Percentiles rank a stretch among this genome's conserved stretches.
Conservation (phyloP, 352 stramenopile species). For the Globisporangium paroecandrum region DNA sequence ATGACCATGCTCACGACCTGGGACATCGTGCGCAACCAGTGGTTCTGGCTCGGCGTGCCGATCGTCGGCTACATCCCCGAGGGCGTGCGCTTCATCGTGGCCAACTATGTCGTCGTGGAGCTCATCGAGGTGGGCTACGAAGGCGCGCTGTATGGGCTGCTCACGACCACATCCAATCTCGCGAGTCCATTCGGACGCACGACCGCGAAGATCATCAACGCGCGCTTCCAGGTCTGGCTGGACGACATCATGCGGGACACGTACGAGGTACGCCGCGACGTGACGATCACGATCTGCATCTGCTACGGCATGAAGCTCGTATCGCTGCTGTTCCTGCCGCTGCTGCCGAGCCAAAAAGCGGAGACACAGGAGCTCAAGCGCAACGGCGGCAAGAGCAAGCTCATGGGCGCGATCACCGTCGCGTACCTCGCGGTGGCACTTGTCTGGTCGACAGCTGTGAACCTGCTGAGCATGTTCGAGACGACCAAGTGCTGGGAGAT, state of each 20-base stretch:
- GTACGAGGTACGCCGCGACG: constrained; percentile 40
- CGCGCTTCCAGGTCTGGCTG: constrained; percentile 47
- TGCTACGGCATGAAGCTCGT: constrained; percentile 55
- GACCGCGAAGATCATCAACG: constrained; percentile 50
- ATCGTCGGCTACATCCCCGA: constrained; percentile 48
- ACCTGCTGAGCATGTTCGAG: constrained; percentile 48
- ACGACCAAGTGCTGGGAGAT: constrained; percentile 58
- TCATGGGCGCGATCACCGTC: constrained; percentile 36
- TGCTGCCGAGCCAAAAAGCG: constrained; percentile 47
- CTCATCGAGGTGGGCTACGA: constrained; percentile 46
- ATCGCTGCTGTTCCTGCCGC: constrained; percentile 41
- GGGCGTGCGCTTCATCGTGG: constrained; percentile 56
- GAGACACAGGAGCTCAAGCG: constrained; percentile 48
- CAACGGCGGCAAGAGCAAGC: constrained; percentile 31
- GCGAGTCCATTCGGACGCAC: constrained; percentile 40
- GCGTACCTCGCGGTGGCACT: constrained; percentile 32
- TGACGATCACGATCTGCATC: constrained; percentile 59
- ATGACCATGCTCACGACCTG: constrained; percentile 54
- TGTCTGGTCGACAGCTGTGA: constrained; percentile 37
- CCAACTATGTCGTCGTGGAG: constrained; percentile 62
- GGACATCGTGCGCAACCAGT: constrained; percentile 58
- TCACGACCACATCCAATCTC: constrained; percentile 54
- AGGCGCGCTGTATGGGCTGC: constrained; percentile 48
- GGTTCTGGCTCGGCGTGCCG: constrained; percentile 59
- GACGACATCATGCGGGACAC: constrained; percentile 46